Evolutionary conservation across 2,329 filamentous ascomycete species (phyloP), one percentile per base, ranked within the genome.

Genomic region (Aspergillus chevalieri): DNA sequence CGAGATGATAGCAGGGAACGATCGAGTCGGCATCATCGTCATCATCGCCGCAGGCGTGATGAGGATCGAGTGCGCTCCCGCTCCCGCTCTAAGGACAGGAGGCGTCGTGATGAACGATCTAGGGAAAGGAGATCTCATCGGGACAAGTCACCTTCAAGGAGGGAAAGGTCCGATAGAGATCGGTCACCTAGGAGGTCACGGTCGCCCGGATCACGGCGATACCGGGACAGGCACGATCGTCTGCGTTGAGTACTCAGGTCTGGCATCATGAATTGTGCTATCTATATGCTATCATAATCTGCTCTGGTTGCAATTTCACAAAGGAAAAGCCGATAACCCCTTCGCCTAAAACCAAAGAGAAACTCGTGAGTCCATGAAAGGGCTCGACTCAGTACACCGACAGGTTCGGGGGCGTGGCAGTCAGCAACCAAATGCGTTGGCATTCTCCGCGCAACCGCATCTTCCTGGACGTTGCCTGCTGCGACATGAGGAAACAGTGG

Each of bases 11-110:
- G 63, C 45, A 62, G 64, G 44, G 66, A 80, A 57, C 53, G 67
- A 47, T 65, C 66, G 14, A 69, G 68, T 54, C 71, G 69, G 33
- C 74, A 76, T 57, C 68, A 68, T 50, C 63, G 63, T 15, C 68
- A 75, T 49, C 73, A 75, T 51, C 76, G 78, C 48, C 71, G 72
- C 47, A 55, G 61, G 46, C 58, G 51, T 50, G 57, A 63, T 21
- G 58, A 65, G 26, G 62, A 63, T 34, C 50, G 59, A n/a, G 26
- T 30, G 26, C 26, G 26, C 26, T 30, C 26, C 3, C 34, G n/a
- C 8, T 65, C 65, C 41, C 61, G 58, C 46, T 66, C 63, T 12
- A 55, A 58, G 19, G 65, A 70, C 15, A 62, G 56, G 26, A 65
- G 57, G 47, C 58, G 57, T 48, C 63, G 61, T 12, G 57, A 62